Percentiles rank a stretch among this genome's conserved stretches.
Evolutionary conservation across 1,139 yeast species (phyloP).

Genomic region (Hyphopichia burtonii): DNA sequence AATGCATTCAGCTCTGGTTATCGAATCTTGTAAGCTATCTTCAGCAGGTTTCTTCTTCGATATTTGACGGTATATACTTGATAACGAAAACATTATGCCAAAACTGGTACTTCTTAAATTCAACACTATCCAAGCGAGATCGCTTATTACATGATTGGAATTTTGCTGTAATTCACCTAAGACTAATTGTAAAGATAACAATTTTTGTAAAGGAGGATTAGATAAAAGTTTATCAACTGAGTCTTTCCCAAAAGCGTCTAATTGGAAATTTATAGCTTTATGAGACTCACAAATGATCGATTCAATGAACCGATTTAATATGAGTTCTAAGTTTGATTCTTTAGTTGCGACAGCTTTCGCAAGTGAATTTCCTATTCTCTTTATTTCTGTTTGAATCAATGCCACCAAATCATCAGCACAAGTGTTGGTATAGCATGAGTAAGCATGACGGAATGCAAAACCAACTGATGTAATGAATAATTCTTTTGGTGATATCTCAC

Average conservation of each 20-base stretch:
- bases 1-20: constrained; percentile 56
- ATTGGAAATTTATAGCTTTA: constrained; percentile 64
- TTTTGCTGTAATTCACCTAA: constrained; percentile 58
- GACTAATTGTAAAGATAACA: constrained; percentile 61
- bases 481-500: constrained; percentile 25
- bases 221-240: constrained; percentile 70
- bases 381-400: constrained; percentile 48
- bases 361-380: constrained; percentile 19
- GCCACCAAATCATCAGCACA: constrained; percentile 68
- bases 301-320: constrained; percentile 37
- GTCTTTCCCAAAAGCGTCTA: constrained; percentile 61
- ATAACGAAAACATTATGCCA: constrained; percentile 70
- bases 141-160: constrained; percentile 41
- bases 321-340: constrained; percentile 14
- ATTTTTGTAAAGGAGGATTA: constrained; percentile 70
- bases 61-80: constrained; percentile 57
- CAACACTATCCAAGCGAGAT: constrained; percentile 66
- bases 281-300: constrained; percentile 63
- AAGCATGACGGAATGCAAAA: constrained; percentile 63
- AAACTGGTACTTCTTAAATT: constrained; percentile 72
- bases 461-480: constrained; percentile 52
- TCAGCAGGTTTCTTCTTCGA: constrained; percentile 50
- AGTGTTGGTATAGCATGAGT: constrained; percentile 62
- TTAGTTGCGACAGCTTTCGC: constrained; percentile 15
- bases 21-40: constrained; percentile 54